Conservation (phyloP, 768 basidiomycete species). For the Lactarius akahatsu region DNA sequence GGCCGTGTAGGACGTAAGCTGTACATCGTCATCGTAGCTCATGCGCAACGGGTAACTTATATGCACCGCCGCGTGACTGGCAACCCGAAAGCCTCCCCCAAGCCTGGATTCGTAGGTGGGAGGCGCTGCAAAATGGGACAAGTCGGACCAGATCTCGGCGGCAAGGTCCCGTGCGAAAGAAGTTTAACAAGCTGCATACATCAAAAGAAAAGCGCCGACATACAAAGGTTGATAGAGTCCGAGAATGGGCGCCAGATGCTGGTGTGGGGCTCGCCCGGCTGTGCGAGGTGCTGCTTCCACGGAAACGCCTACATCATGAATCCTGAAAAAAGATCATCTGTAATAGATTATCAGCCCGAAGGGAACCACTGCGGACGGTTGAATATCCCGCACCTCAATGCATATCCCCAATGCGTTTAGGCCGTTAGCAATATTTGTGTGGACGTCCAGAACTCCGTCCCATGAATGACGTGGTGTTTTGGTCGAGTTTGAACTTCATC, state of each 20-base stretch:
- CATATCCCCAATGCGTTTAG: slow-evolving; percentile 81
- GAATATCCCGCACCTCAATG: slow-evolving; percentile 58
- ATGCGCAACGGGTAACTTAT: not conserved
- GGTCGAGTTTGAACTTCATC: slow-evolving; percentile 60
- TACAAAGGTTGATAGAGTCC: slow-evolving; percentile 55
- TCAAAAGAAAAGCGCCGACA: slow-evolving; percentile 25
- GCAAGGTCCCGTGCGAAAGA: slow-evolving; percentile 56
- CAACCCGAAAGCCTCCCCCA: not conserved
- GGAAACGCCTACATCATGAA: slow-evolving; percentile 87
- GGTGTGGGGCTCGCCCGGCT: slow-evolving; percentile 45
- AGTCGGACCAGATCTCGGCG: slow-evolving; percentile 60
- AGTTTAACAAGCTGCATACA: not conserved
- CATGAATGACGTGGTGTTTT: slow-evolving; percentile 71
- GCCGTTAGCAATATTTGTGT: slow-evolving; percentile 82
- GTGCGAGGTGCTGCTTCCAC: slow-evolving; percentile 57
- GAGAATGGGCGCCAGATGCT: slow-evolving; percentile 67
- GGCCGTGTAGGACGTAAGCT: slow-evolving; percentile 5
- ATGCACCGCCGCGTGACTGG: slow-evolving; percentile 1
- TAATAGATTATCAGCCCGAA: slow-evolving; percentile 14
- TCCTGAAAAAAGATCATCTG: slow-evolving; percentile 77
- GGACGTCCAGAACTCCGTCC: slow-evolving; percentile 75
- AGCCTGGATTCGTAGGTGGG: not conserved
- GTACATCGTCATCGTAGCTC: slow-evolving; percentile 23
- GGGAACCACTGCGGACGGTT: not conserved
- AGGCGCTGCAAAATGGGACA: slow-evolving; percentile 57